Evolutionary conservation across 108 stramenopile species (phyloP), one percentile per base, ranked within the genome.

Genomic region (Cyclotella kingstonii): DNA sequence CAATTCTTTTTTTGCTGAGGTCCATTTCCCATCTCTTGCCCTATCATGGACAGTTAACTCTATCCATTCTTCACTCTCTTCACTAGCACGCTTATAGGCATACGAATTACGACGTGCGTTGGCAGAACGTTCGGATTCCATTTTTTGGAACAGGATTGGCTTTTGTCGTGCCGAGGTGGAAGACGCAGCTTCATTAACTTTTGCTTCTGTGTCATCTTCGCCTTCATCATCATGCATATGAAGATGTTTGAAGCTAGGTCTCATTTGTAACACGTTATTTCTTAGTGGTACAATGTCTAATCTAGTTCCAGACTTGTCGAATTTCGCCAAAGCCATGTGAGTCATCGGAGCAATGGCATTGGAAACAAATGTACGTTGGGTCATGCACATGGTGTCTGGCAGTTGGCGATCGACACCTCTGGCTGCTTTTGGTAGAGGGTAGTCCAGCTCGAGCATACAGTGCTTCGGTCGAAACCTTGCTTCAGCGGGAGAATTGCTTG

Each of bases 41-140:
- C 58, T 42, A 7, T 61, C 81, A 45, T 84, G 73, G 4, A 90
- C 78, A 18, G 85, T 62, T 18, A 96, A 65, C 0, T 76, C 65
- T 15, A 87, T 64, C 95, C 95, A 96, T 35, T 80, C 80, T 73
- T 96, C 95, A 2, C 73, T 74, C 39, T 93, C 95, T 66, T 96
- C 89, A 25, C 75, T 77, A 18, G 89, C 76, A 47, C 81, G 78
- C 60, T 89, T 84, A 76, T 83, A 86, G 4, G 90, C 89, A 70
- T 87, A 94, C 29, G 82, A 79, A 21, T 78, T 82, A 34, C 85
- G 81, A 27, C 90, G 79, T 19, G 84, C 84, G 53, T 66, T 48
- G 14, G 78, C 82, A 8, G 89, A 81, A 48, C 88, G 68, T 59
- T 95, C 94, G 2, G 77, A 74, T 76, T 96, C 92, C 70, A 89